phyloP scores from a whole-genome alignment of 345 rosid species.

The Eucalyptus regnans region DNA sequence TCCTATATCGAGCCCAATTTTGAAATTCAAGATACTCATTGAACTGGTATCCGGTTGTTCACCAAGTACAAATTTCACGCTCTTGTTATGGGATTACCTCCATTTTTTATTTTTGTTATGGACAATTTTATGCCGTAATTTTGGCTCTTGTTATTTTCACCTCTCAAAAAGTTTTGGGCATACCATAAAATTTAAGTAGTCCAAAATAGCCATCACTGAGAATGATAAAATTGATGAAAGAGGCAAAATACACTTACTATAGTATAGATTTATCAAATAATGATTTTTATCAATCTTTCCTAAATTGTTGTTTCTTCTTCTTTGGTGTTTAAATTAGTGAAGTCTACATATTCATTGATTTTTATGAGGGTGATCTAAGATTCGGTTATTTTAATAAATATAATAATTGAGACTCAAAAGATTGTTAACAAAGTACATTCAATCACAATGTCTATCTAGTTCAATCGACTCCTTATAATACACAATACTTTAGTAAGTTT shows the following conservation, averaged over 20 bases:
- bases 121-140: rapidly evolving
- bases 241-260: background rate
- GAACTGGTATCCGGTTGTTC: background rate
- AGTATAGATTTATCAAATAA: background rate
- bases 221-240: background rate
- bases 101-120: background rate
- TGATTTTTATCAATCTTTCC: background rate
- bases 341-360: background rate
- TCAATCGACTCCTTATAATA: background rate
- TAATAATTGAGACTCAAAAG: background rate
- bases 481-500: background rate
- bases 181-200: background rate
- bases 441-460: background rate
- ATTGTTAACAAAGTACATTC: background rate
- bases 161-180: background rate
- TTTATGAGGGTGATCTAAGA: background rate
- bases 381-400: no score
- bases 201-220: background rate
- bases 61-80: background rate
- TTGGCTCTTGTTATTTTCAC: background rate
- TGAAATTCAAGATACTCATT: background rate
- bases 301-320: background rate
- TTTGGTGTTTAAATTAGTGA: background rate
- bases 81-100: background rate
- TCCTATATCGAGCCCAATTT: background rate